Evolutionary conservation across 2,329 filamentous ascomycete species (phyloP).

Genomic region (Nothophoma quercina): DNA sequence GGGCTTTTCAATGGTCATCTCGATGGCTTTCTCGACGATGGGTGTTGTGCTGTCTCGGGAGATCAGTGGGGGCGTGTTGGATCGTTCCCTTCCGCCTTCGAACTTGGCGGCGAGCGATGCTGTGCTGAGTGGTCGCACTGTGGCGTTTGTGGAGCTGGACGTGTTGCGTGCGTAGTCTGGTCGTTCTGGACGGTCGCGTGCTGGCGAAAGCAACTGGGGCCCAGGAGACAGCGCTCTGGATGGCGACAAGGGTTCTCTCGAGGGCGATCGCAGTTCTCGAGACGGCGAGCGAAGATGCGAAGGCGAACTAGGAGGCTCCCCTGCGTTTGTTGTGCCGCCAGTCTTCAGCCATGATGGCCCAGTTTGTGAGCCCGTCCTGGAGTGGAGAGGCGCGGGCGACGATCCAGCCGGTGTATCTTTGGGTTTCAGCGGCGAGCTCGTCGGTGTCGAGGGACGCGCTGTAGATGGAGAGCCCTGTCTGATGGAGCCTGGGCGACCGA

Average conservation of each 20-base stretch:
- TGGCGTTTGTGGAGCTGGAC: slow-evolving; percentile 27
- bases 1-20: neutral
- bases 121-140: slow-evolving; percentile 36
- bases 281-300: slow-evolving; percentile 31
- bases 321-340: slow-evolving; percentile 35
- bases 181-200: slow-evolving; percentile 14
- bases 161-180: slow-evolving; percentile 19
- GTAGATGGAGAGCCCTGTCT: slow-evolving; percentile 49
- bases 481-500: slow-evolving; percentile 54
- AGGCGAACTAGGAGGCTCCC: slow-evolving; percentile 42
- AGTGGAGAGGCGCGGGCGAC: slow-evolving; percentile 38
- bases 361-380: slow-evolving; percentile 44
- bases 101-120: slow-evolving; percentile 49
- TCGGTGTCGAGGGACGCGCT: slow-evolving; percentile 50
- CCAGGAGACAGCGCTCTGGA: slow-evolving; percentile 20
- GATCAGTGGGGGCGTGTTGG: slow-evolving; percentile 14
- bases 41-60: slow-evolving; percentile 5
- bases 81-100: slow-evolving; percentile 44
- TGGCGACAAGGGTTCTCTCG: slow-evolving; percentile 27
- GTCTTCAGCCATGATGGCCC: slow-evolving; percentile 48
- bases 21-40: slow-evolving; percentile 32
- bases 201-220: slow-evolving; percentile 4
- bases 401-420: slow-evolving; percentile 36
- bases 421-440: slow-evolving; percentile 52
- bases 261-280: slow-evolving; percentile 35